Percentiles rank a stretch among this genome's conserved stretches.
Evolutionary conservation across 306 rosid species (phyloP).

Genomic region (Pyrus communis): DNA sequence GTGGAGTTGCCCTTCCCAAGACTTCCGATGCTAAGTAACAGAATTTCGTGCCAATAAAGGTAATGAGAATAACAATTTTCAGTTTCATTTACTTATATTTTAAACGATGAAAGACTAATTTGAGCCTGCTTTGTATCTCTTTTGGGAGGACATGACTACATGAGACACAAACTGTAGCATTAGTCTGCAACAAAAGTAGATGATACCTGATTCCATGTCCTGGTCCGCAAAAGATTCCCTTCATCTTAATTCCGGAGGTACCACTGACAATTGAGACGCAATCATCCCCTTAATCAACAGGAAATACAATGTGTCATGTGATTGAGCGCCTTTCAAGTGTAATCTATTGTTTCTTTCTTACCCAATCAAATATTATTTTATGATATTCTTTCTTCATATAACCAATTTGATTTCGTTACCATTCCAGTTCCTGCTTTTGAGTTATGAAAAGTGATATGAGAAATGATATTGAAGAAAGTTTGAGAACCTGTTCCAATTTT

Average conservation of each 20-base stretch:
- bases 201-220: slow-evolving; percentile 96
- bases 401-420: not conserved
- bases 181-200: not conserved
- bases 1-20: slow-evolving; percentile 90
- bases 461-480: not conserved
- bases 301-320: slow-evolving; percentile 5
- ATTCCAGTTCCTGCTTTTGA: not conserved
- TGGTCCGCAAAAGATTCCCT: slow-evolving; percentile 83
- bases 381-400: not conserved
- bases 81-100: not conserved
- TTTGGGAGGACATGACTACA: not conserved
- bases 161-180: not conserved
- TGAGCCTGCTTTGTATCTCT: not conserved
- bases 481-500: slow-evolving; percentile 86
- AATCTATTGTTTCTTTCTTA: not conserved
- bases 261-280: slow-evolving; percentile 94
- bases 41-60: not conserved
- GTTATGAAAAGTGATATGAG: not conserved
- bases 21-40: slow-evolving; percentile 75
- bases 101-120: not conserved
- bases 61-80: not conserved
- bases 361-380: not conserved
- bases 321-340: not conserved
- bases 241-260: slow-evolving; percentile 88
- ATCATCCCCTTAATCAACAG: slow-evolving; percentile 69